Base-by-base conservation (phyloP, 345 rosid genomes). In the Salix brachista region DNA sequence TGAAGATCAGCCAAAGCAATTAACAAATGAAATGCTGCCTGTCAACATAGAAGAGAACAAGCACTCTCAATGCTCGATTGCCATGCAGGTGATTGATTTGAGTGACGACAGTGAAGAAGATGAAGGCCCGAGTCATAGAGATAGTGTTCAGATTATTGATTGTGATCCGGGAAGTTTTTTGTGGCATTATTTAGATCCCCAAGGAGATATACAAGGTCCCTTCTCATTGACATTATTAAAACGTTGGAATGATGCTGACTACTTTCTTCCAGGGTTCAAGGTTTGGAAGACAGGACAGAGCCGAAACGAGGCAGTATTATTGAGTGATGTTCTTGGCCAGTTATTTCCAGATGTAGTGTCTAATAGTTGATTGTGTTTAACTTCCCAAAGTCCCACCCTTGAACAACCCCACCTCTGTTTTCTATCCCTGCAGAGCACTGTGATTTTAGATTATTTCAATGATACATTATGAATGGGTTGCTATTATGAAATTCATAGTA, bases 181-280 rank as follows among this genome's bases (percentile, higher is more conserved):
- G 30, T 94, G 98, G 96, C 71, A 81, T 78, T 94, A 92, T 77
- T 23, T 48, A 70, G 96, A 94, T 83, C 98, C 96, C 17, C 85
- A 72, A 23, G 96, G 97, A 32, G 21, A 14, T 26, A 30, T 75
- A 50, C 97, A 83, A 13, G 94, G 96, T 62, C 96, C 96, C n/a
- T 91, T 92, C 85, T 78, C 93, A 1, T 80, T 91, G n/a, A 28
- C 26, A 16, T 72, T 79, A 8, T 89, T 92, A 54, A 91, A 91
- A 82, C 80, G 25, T 6, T 94, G 97, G 97, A 64, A 71, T 6
- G 91, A 91, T 30, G 80, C 52, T 2, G 80, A 77, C 5, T 89
- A 87, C 80, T 92, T 94, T 79, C 81, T 82, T 39, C 52, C 79
- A 2, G 81, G 72, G 80, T 94, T 94, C 81, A 90, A 81, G 91